Base-by-base conservation (phyloP, 306 rosid species). In the Hippophae tibetana region DNA sequence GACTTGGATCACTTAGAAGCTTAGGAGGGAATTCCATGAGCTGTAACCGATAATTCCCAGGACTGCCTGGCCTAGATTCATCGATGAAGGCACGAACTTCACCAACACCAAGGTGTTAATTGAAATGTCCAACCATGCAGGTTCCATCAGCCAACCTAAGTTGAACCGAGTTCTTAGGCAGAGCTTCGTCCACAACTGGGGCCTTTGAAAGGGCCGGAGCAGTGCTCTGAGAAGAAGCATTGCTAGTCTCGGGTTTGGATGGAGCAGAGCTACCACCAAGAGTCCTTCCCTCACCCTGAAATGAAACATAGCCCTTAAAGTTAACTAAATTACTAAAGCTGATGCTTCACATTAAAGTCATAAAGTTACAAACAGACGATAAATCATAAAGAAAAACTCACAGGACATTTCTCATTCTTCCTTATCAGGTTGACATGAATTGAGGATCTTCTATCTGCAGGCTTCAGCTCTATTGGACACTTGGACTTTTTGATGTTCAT, bases 381-480 rank as follows among this genome's bases (percentile, higher is more conserved):
- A 31, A 31, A 2, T 31, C 38, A 31, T 31, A 31, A 31, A 72
- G 40, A 76, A 70, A 60, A 55, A 80, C 99, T 82, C 69, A 92
- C 99, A 1, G 85, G 95, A 66, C 60, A 83, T 55, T 83, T 76
- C 75, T 92, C 96, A 26, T 56, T 85, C 82, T 89, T 86, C 85
- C 88, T 75, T 56, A 78, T 86, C 74, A 92, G 81, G 75, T 88
- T 88, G 58, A 88, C 96, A 68, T 92, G 84, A 57, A 92, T 93
- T 48, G 89, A 63, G 52, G 94, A 68, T 75, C 78, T 79, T 77
- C 82, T 83, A 66, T 81, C 86, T 5, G 81, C 86, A 43, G 96
- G 99, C 70, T 92, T 96, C 59, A 88, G 86, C 79, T 92, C 99
- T 77, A 70, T 82, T 12, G 99, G 99, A 70, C 99, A 88, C 75